Percentiles rank a stretch among this genome's conserved stretches.
Conservation (phyloP, 1,139 yeast genomes). For the Kodamaea derodonti region DNA sequence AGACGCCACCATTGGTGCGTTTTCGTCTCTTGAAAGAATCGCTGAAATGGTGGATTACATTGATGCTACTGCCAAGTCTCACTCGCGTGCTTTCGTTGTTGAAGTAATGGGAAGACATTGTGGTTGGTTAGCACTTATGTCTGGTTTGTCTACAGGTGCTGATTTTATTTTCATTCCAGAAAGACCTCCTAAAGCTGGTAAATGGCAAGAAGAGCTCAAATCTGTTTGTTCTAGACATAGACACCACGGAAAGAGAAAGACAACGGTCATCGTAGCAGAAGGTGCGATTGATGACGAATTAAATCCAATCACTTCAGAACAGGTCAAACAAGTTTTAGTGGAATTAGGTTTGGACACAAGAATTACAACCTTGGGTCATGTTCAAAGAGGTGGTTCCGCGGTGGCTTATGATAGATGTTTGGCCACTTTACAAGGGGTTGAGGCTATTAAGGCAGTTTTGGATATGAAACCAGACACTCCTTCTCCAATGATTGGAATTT, state of each 20-base stretch:
- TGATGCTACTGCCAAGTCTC: constrained; percentile 82
- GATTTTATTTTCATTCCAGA: constrained; percentile 80
- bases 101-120: constrained; percentile 93
- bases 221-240: constrained; percentile 65
- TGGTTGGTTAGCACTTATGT: constrained; percentile 84
- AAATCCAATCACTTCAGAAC: constrained; percentile 60
- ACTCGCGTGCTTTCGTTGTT: constrained; percentile 77
- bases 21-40: constrained; percentile 71
- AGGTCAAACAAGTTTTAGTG: constrained; percentile 66
- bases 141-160: constrained; percentile 79
- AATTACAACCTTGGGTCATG: constrained; percentile 78
- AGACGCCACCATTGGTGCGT: constrained; percentile 80
- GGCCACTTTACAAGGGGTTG: constrained; percentile 81
- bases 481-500: constrained; percentile 72
- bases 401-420: constrained; percentile 73
- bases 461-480: constrained; percentile 68
- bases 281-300: constrained; percentile 72
- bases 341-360: constrained; percentile 74
- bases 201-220: constrained; percentile 66
- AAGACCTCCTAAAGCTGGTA: constrained; percentile 55
- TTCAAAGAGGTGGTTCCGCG: constrained; percentile 84
- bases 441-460: constrained; percentile 73
- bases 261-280: constrained; percentile 79
- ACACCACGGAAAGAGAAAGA: constrained; percentile 68
- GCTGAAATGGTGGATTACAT: constrained; percentile 77